Conservation (phyloP, 1,139 yeast genomes). For the Hanseniaspora uvarum region DNA sequence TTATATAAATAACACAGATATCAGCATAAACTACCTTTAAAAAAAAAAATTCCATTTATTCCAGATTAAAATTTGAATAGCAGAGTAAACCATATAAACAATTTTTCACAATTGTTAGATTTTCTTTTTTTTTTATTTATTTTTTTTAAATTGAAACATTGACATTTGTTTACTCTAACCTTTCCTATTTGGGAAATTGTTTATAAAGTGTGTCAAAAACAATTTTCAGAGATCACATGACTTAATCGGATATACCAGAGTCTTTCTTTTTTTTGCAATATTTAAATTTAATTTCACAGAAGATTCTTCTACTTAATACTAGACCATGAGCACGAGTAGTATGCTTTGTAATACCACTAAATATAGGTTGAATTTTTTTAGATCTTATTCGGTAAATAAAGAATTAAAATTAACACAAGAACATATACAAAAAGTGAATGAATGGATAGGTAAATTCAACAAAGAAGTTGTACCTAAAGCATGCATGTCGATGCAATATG, state of each 20-base stretch:
- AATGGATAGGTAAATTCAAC: constrained; percentile 6
- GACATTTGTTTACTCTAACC: background rate
- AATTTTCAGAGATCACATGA: constrained; percentile 2
- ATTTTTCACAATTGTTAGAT: background rate
- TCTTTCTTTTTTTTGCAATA: background rate
- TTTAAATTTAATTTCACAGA: background rate
- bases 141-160: too few relatives aligned
- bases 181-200: constrained; percentile 5
- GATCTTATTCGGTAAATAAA: background rate
- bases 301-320: background rate
- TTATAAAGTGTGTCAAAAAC: background rate
- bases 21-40: too few relatives aligned
- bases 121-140: background rate
- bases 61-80: background rate
- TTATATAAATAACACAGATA: too few relatives aligned
- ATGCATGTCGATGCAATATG: constrained; percentile 34
- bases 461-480: background rate
- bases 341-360: background rate
- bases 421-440: background rate
- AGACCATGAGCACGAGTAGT: background rate
- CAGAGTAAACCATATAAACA: background rate
- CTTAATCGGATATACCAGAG: background rate
- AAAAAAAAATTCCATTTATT: too few relatives aligned
- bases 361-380: background rate
- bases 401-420: background rate